These are phyloP conservation scores for Cornus florida DNA, from an alignment of 148 eudicot genomes.

Conservation along the genomic window DNA sequence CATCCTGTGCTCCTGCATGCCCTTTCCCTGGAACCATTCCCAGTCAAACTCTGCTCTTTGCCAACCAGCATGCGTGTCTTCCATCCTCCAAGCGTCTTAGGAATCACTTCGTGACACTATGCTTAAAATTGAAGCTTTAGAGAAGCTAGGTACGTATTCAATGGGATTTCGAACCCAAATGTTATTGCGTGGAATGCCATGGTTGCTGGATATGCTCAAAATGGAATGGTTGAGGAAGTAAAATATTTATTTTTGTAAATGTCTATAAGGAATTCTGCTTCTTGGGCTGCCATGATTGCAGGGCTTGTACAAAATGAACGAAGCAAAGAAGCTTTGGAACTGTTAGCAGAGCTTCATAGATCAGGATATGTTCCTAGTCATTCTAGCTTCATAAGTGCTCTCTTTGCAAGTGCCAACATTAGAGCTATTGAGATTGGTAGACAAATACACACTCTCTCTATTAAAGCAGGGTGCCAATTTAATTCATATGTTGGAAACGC, in stretches of 20 bases:
- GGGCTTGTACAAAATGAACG: conserved; percentile 35
- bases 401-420: conserved; percentile 38
- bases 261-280: conserved; percentile 27
- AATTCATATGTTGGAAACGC: conserved; percentile 37
- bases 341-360: conserved; percentile 34
- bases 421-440: conserved; percentile 39
- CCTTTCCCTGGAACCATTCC: no score
- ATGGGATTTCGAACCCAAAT: conserved; percentile 29
- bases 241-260: conserved; percentile 27
- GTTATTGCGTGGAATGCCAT: conserved; percentile 49
- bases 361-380: conserved; percentile 34
- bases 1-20: no score
- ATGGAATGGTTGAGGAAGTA: conserved; percentile 49
- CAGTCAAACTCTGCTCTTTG: no score
- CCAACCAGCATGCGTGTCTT: no score
- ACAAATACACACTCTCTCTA: conserved; percentile 41
- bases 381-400: conserved; percentile 40
- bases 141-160: conserved; percentile 37
- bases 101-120: no score
- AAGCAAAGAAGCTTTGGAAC: conserved; percentile 36
- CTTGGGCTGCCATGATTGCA: conserved; percentile 48
- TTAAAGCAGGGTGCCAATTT: conserved; percentile 32
- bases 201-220: conserved; percentile 41
- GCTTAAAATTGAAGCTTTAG: conserved; percentile 37
- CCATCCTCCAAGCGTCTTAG: no score